Percentiles rank a stretch among this genome's conserved stretches.
Evolutionary conservation across 495 filamentous ascomycete genomes (phyloP).

Genomic region (Ramalina peruviana): DNA sequence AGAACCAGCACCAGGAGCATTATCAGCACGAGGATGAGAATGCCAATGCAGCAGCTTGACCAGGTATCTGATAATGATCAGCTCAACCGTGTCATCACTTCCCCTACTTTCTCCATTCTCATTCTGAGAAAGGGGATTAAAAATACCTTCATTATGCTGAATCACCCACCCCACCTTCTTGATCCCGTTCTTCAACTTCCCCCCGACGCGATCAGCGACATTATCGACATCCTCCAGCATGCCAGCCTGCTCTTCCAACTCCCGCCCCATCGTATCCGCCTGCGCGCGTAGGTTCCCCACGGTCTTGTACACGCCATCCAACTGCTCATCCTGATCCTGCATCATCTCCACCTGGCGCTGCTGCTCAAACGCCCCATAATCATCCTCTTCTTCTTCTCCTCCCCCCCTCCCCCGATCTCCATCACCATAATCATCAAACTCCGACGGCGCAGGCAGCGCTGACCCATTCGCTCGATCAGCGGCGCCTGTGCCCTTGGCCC

Average conservation of each 20-base stretch:
- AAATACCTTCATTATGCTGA: constrained; percentile 72
- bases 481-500: constrained; percentile 4
- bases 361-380: constrained; percentile 82
- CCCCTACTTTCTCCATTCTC: not conserved
- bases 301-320: constrained; percentile 85
- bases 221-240: constrained; percentile 69
- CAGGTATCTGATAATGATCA: constrained; percentile 44
- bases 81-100: not conserved
- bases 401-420: constrained; percentile 2
- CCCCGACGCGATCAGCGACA: constrained; percentile 73
- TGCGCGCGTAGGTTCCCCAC: constrained; percentile 81
- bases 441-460: constrained; percentile 54
- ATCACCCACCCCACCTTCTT: constrained; percentile 74
- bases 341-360: constrained; percentile 83
- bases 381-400: constrained; percentile 36
- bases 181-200: constrained; percentile 72
- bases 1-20: constrained; percentile 64
- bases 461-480: constrained; percentile 19
- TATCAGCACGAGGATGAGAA: constrained; percentile 74
- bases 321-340: constrained; percentile 84
- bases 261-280: constrained; percentile 87
- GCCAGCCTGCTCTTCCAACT: constrained; percentile 83
- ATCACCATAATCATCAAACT: constrained; percentile 37
- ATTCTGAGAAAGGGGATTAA: not conserved
- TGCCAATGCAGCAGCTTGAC: constrained; percentile 84